These are phyloP conservation scores for Populus davidiana DNA, from an alignment of 345 rosid species.

Conservation along the genomic window DNA sequence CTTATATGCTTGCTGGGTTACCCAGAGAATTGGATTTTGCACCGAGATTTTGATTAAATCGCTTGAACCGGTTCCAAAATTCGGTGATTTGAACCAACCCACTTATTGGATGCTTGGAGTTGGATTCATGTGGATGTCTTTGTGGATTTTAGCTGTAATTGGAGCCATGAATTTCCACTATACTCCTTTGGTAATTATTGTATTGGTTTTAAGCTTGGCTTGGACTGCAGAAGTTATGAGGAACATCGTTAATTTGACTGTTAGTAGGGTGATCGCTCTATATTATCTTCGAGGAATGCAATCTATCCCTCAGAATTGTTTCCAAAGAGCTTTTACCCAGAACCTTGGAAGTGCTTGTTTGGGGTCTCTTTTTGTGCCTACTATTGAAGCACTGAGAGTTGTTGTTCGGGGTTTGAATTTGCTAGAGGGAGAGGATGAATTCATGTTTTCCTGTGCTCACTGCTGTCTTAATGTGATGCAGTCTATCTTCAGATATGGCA, in stretches of 20 bases:
- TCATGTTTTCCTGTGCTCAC: conserved; percentile 98
- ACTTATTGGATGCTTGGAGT: conserved; percentile 74
- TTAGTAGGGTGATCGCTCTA: conserved; percentile 67
- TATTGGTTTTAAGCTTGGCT: conserved; percentile 51
- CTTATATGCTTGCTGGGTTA: conserved; percentile 90
- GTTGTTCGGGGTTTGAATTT: conserved; percentile 78
- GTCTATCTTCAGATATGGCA: conserved; percentile 71
- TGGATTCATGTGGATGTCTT: conserved; percentile 96
- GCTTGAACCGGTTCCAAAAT: conserved; percentile 67
- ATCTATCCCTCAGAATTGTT: conserved; percentile 73
- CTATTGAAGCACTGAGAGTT: conserved; percentile 85
- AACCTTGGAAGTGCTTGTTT: conserved; percentile 96
- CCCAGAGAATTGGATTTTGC: conserved; percentile 58
- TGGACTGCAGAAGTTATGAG: conserved; percentile 97
- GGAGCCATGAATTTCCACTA: conserved; percentile 75
- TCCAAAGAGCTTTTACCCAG: conserved; percentile 77
- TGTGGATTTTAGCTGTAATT: conserved; percentile 85
- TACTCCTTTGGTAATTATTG: conserved; percentile 55
- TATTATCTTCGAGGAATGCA: conserved; percentile 92
- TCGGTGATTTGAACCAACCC: conserved; percentile 69
- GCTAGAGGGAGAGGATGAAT: conserved; percentile 97
- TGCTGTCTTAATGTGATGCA: conserved; percentile 85
- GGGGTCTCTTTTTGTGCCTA: conserved; percentile 85
- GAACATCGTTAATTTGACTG: conserved; percentile 80
- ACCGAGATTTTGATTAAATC: conserved; percentile 56